These are phyloP conservation scores for Trichodelitschia bisporula DNA, from an alignment of 495 filamentous ascomycete species.

Conservation along the genomic window DNA sequence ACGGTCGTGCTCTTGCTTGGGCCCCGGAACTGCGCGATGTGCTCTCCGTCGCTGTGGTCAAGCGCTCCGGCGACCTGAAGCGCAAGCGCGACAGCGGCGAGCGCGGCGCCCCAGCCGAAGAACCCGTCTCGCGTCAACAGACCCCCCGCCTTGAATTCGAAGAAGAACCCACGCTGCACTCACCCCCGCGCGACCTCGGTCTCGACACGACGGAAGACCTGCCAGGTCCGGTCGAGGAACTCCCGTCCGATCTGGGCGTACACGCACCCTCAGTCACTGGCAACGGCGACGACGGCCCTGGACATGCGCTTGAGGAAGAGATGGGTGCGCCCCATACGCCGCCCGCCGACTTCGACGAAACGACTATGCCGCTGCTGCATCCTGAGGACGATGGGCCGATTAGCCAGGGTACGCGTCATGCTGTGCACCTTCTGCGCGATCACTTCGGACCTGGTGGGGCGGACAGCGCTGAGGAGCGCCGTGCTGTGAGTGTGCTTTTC, in stretches of 20 bases:
- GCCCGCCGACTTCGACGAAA: slow-evolving; percentile 43
- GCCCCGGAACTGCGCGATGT: slow-evolving; percentile 78
- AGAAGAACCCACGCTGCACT: slow-evolving; percentile 7
- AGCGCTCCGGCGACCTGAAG: slow-evolving; percentile 60
- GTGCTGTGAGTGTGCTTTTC: slow-evolving; percentile 45
- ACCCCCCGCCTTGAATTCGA: slow-evolving; percentile 15
- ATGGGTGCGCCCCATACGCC: slow-evolving; percentile 7
- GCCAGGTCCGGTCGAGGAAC: slow-evolving; percentile 2
- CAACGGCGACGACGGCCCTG: slow-evolving; percentile 6
- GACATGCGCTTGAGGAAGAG: slow-evolving; percentile 18
- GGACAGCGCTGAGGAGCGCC: slow-evolving; percentile 37
- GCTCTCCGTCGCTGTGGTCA: slow-evolving; percentile 56
- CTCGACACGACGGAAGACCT: slow-evolving; percentile 8
- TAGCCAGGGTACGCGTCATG: slow-evolving; percentile 76
- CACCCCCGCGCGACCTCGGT: slow-evolving; percentile 4
- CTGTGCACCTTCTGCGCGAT: slow-evolving; percentile 81
- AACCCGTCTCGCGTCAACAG: too few species aligned
- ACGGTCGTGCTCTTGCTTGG: slow-evolving; percentile 52
- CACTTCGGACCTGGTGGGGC: slow-evolving; percentile 52
- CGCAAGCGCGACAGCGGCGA: slow-evolving; percentile 80
- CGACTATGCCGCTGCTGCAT: slow-evolving; percentile 42
- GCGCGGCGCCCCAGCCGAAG: slow-evolving; percentile 48
- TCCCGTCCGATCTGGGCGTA: slow-evolving; percentile 5
- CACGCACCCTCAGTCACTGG: slow-evolving; percentile 2
- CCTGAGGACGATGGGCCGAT: slow-evolving; percentile 62